Evolutionary conservation across 2,329 filamentous ascomycete genomes (phyloP).

Genomic region (Claviceps spartinae): DNA sequence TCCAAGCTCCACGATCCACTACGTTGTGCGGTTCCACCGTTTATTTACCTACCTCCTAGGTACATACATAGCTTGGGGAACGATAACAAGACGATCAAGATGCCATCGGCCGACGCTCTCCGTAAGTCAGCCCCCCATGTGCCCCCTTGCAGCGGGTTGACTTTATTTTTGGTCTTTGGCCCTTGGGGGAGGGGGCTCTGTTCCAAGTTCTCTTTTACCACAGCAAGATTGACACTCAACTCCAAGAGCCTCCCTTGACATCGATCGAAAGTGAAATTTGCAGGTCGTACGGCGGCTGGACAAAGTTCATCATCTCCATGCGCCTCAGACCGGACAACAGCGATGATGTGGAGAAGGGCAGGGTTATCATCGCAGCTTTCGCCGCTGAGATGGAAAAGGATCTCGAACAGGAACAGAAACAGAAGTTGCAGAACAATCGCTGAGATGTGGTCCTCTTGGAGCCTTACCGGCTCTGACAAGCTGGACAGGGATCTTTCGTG

Average conservation of each 20-base stretch:
- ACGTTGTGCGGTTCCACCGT: too few species aligned
- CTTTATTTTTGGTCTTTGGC: too few species aligned
- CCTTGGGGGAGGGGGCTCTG: too few species aligned
- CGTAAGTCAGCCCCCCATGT: too few species aligned
- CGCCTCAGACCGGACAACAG: background rate
- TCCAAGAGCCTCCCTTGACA: slow-evolving; percentile 1
- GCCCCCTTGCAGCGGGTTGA: too few species aligned
- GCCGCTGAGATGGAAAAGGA: background rate
- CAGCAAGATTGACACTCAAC: background rate
- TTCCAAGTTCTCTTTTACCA: background rate
- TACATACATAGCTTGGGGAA: too few species aligned
- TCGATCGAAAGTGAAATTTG: background rate
- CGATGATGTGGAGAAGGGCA: slow-evolving; percentile 1
- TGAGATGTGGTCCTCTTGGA: background rate
- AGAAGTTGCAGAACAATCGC: background rate
- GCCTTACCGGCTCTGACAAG: background rate
- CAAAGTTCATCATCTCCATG: slow-evolving; percentile 1
- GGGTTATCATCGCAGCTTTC: background rate
- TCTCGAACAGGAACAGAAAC: background rate
- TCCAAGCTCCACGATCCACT: too few species aligned
- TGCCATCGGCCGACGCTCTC: too few species aligned
- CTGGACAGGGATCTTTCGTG: too few species aligned
- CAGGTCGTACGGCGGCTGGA: slow-evolving; percentile 3
- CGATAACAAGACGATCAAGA: too few species aligned
- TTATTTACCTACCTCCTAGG: too few species aligned